Evolutionary conservation across 176 grass and related monocot species (phyloP), one percentile per base, ranked within the genome.

Genomic region (Musa schizocarpa): DNA sequence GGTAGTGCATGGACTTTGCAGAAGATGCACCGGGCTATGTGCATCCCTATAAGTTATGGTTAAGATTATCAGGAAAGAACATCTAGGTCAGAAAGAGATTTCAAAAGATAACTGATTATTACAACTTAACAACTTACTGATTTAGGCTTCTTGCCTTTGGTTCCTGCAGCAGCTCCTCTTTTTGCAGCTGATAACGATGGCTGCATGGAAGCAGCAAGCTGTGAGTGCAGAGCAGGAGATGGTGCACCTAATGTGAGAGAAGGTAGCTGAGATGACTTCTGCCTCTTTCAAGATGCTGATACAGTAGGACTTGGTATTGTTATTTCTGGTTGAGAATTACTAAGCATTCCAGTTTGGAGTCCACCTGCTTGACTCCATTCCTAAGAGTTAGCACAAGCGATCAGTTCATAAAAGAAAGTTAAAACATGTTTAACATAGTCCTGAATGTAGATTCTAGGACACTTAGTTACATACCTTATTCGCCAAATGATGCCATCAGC

Each of bases 401-500:
- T 11, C 5, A 21, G 49, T 22, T 19, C 2, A 9, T 0, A 43
- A 13, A 77, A 64, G 10, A 65, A 26, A 54, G 12, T 23, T 8
- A 27, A 25, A 27, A 26, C 8, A 53, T 26, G 2, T 70, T 70
- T 51, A 9, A 10, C 9, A 17, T 53, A 29, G 48, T 1, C 19
- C 7, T 22, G 22, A 22, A 22, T 22, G 22, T 22, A 22, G 22
- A 22, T 22, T 22, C 22, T 22, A 22, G 22, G 0, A 22, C 22
- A 22, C 22, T 22, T 22, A 22, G 22, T 22, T 22, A 22, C 22
- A 22, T 22, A 98, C 94, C 90, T 93, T 82, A 99, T 89, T 84
- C 82, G 86, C 50, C 80, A 24, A 57, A 99, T 99, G 76, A 92
- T 89, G 82, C 89, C 85, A 86, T 99, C 95, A 63, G 76, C 79